Evolutionary conservation across 345 rosid genomes (phyloP).

Genomic region (Camelina laxa): DNA sequence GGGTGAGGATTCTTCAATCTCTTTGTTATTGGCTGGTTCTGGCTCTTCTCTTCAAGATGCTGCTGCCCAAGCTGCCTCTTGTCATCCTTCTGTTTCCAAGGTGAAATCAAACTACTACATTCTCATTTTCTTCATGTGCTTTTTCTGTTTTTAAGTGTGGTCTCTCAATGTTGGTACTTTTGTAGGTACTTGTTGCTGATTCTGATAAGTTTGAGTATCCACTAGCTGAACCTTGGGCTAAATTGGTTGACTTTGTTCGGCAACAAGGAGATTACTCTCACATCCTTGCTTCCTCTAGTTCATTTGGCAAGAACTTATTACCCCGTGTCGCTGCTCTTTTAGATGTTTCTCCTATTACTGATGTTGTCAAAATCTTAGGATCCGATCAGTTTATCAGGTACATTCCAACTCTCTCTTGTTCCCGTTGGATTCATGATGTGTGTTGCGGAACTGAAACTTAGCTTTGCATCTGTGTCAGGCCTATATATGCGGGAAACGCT

Average conservation of each 20-base stretch:
- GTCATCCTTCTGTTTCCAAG: slow-evolving; percentile 81
- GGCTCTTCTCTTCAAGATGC: slow-evolving; percentile 80
- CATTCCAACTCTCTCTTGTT: not conserved
- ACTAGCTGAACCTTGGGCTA: slow-evolving; percentile 93
- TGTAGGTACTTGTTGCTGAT: slow-evolving; percentile 89
- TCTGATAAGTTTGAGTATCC: slow-evolving; percentile 71
- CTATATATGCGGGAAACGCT: slow-evolving; percentile 99
- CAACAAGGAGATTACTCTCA: slow-evolving; percentile 71
- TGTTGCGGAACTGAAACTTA: slow-evolving; percentile 12
- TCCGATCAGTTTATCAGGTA: slow-evolving; percentile 80
- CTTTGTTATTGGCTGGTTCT: slow-evolving; percentile 83
- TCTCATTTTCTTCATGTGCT: not conserved
- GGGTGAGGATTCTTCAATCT: slow-evolving; percentile 57
- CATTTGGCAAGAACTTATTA: slow-evolving; percentile 86
- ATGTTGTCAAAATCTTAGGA: slow-evolving; percentile 71
- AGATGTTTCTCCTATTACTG: slow-evolving; percentile 94
- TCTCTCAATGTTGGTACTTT: slow-evolving; percentile 15
- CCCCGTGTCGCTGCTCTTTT: slow-evolving; percentile 94
- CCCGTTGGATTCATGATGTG: not conserved
- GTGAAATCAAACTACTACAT: slow-evolving; percentile 30
- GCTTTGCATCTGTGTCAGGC: slow-evolving; percentile 57
- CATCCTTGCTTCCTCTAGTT: slow-evolving; percentile 72
- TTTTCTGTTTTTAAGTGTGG: not conserved
- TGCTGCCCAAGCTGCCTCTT: slow-evolving; percentile 72
- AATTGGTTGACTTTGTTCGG: slow-evolving; percentile 74